phyloP scores from a whole-genome alignment of 306 rosid genomes.

The Abrus pulchellus region DNA sequence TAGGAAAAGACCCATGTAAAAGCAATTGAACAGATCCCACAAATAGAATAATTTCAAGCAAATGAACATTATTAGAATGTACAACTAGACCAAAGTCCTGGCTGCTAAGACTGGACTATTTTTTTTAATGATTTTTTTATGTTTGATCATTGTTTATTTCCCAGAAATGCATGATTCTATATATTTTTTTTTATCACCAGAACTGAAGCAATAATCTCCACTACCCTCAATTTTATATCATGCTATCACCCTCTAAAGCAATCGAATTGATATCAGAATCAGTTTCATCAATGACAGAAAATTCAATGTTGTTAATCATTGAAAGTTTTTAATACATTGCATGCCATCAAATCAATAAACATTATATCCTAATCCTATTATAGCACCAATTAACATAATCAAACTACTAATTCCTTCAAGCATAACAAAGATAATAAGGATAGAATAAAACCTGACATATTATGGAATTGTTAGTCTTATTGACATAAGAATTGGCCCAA shows the following conservation, averaged over 20 bases:
- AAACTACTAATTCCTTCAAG: conserved; percentile 5
- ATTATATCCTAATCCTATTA: not conserved
- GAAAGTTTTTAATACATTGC: not conserved
- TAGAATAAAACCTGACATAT: conserved; percentile 61
- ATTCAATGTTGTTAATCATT: not conserved
- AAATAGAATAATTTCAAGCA: not conserved
- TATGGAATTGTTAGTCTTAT: conserved; percentile 45
- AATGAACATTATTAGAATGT: not conserved
- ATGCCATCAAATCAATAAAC: not conserved
- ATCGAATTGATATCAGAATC: not conserved
- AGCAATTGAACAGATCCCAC: not conserved
- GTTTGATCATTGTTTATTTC: not conserved
- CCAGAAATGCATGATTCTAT: not conserved
- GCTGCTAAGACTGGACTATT: not conserved
- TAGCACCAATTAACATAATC: not conserved
- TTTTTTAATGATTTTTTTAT: not conserved
- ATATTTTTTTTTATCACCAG: not conserved
- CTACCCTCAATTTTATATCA: not conserved
- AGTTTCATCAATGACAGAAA: not conserved
- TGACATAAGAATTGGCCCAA: conserved; percentile 52
- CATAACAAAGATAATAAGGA: conserved; percentile 18
- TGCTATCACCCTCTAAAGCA: not conserved
- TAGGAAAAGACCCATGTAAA: conserved; percentile 5
- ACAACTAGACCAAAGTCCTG: not conserved
- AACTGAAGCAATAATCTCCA: not conserved